A percentile compares a stretch with the other conserved stretches of the same genome.
Evolutionary conservation across 1,284 basidiomycete species (phyloP).

Genomic region (Ganoderma resinaceum): DNA sequence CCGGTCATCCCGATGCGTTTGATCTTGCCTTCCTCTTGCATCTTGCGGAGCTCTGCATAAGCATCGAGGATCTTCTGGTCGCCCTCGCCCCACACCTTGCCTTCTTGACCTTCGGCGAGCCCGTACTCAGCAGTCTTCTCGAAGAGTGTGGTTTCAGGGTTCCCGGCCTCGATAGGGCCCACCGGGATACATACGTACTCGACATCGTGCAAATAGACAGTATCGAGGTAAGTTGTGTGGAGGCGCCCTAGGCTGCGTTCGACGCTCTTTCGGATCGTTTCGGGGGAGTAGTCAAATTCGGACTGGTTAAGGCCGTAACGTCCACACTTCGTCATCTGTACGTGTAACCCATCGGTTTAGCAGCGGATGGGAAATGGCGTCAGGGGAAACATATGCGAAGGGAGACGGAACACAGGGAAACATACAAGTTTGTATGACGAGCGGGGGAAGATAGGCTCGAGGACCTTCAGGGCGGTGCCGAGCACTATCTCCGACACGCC

Average conservation of each 20-base stretch:
- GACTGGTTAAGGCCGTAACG: conserved; percentile 71
- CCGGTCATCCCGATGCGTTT: conserved; percentile 88
- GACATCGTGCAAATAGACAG: conserved; percentile 91
- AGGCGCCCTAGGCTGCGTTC: conserved; percentile 77
- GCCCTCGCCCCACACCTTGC: conserved; percentile 72
- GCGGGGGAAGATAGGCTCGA: conserved; percentile 79
- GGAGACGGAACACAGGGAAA: conserved; percentile 3
- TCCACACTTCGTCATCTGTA: conserved; percentile 92
- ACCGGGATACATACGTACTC: conserved; percentile 82
- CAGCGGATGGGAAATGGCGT: conserved; percentile 4
- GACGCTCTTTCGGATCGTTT: conserved; percentile 74
- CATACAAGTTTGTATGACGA: conserved; percentile 79
- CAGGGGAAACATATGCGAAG: not conserved
- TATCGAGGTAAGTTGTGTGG: conserved; percentile 84
- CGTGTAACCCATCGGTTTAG: not conserved
- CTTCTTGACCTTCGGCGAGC: conserved; percentile 63
- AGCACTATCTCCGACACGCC: conserved; percentile 91
- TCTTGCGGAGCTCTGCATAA: conserved; percentile 71
- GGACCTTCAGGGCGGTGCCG: conserved; percentile 73
- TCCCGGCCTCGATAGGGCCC: conserved; percentile 56
- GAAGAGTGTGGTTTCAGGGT: conserved; percentile 61
- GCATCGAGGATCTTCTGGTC: conserved; percentile 85
- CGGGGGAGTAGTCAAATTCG: conserved; percentile 85
- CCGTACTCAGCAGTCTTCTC: conserved; percentile 65
- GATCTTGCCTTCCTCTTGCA: conserved; percentile 84